phyloP scores from a whole-genome alignment of 2,329 filamentous ascomycete species.

The Colletotrichum orchidophilum region DNA sequence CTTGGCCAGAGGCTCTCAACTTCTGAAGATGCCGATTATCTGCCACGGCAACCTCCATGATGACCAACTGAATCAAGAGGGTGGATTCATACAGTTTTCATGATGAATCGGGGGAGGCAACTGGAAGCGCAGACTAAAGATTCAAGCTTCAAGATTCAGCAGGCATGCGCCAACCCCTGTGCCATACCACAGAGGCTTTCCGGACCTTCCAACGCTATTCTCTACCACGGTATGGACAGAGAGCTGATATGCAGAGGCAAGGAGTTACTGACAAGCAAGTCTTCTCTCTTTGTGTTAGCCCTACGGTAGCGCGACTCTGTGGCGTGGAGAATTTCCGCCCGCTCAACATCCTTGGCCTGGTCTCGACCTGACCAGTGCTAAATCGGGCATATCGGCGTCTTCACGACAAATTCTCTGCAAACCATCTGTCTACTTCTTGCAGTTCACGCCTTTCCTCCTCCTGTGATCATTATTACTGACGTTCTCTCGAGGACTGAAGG shows the following conservation, averaged over 20 bases:
- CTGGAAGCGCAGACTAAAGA: background rate
- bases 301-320: background rate
- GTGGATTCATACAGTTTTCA: background rate
- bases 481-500: background rate
- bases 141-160: background rate
- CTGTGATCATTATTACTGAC: background rate
- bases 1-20: background rate
- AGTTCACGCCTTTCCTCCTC: background rate
- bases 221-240: too few species aligned
- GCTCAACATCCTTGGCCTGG: background rate
- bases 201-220: too few species aligned
- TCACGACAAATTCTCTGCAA: background rate
- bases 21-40: background rate
- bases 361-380: background rate
- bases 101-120: constrained; percentile 4
- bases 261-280: background rate
- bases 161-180: background rate
- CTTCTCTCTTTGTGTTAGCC: background rate
- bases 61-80: background rate
- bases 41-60: background rate
- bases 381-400: background rate
- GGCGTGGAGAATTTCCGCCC: background rate
- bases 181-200: constrained; percentile 1
- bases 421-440: background rate
- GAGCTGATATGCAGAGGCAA: constrained; percentile 10